Percentiles rank a stretch among this genome's conserved stretches.
These are phyloP conservation scores for Claviceps quebecensis DNA, from an alignment of 2,329 filamentous ascomycete species.

Conservation along the genomic window DNA sequence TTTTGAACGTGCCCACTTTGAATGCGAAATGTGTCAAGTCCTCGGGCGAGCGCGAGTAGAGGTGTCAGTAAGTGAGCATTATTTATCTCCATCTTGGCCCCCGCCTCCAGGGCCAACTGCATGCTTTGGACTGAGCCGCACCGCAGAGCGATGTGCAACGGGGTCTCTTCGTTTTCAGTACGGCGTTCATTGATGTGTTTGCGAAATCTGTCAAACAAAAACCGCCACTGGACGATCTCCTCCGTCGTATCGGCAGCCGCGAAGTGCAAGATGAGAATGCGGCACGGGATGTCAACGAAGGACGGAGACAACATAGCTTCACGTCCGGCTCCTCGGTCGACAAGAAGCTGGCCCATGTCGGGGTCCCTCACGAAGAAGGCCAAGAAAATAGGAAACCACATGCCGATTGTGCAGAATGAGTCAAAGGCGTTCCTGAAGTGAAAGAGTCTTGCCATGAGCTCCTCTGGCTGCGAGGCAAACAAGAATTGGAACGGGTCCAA, in stretches of 20 bases:
- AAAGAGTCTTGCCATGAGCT: not conserved
- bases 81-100: not conserved
- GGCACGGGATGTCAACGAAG: too few relatives aligned
- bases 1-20: too few relatives aligned
- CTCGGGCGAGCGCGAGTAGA: not conserved
- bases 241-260: not conserved
- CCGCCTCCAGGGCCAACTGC: not conserved
- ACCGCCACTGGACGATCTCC: not conserved
- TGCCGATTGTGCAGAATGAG: not conserved
- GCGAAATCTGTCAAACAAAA: not conserved
- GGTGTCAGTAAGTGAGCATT: not conserved
- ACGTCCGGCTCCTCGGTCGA: not conserved
- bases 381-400: conserved; percentile 1
- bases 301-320: not conserved
- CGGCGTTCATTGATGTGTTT: not conserved
- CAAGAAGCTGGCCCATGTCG: not conserved
- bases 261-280: not conserved
- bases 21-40: not conserved
- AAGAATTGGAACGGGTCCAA: not conserved
- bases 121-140: not conserved
- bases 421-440: not conserved
- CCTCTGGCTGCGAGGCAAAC: not conserved
- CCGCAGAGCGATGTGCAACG: not conserved
- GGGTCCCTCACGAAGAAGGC: not conserved
- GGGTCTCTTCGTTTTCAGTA: not conserved